phyloP scores from a whole-genome alignment of 345 rosid species.

The Murraya paniculata region DNA sequence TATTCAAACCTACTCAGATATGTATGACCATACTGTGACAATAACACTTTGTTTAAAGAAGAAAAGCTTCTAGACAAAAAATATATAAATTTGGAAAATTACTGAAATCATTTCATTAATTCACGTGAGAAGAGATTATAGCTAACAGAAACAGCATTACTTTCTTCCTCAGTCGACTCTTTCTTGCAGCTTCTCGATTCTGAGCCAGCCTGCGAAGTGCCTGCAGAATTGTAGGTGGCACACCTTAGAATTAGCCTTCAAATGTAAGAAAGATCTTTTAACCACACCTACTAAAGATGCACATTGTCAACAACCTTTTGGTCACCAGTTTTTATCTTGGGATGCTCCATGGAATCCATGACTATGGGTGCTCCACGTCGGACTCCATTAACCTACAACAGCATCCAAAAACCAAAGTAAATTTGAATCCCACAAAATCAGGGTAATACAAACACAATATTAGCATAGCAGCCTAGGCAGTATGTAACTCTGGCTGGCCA shows the following conservation, averaged over 20 bases:
- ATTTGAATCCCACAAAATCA: neutral
- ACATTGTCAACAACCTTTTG: slow-evolving; percentile 47
- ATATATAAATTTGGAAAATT: neutral
- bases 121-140: neutral
- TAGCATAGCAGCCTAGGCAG: neutral
- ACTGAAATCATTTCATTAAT: neutral
- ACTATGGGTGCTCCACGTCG: slow-evolving; percentile 43
- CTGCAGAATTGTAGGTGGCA: slow-evolving; percentile 28
- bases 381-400: slow-evolving; percentile 41
- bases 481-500: neutral
- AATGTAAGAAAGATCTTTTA: neutral
- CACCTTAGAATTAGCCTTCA: neutral
- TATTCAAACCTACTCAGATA: neutral
- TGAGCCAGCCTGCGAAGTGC: slow-evolving; percentile 82
- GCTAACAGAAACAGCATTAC: slow-evolving; percentile 31
- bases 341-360: slow-evolving; percentile 58
- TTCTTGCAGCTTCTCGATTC: slow-evolving; percentile 96
- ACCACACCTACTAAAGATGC: neutral
- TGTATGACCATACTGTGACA: neutral
- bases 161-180: slow-evolving; percentile 87
- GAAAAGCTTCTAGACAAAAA: neutral
- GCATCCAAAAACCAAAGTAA: slow-evolving; percentile 1
- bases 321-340: slow-evolving; percentile 56
- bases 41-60: neutral
- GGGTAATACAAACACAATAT: neutral